Conservation (phyloP, 1,139 yeast genomes). For the Yamadazyma diospyri region DNA sequence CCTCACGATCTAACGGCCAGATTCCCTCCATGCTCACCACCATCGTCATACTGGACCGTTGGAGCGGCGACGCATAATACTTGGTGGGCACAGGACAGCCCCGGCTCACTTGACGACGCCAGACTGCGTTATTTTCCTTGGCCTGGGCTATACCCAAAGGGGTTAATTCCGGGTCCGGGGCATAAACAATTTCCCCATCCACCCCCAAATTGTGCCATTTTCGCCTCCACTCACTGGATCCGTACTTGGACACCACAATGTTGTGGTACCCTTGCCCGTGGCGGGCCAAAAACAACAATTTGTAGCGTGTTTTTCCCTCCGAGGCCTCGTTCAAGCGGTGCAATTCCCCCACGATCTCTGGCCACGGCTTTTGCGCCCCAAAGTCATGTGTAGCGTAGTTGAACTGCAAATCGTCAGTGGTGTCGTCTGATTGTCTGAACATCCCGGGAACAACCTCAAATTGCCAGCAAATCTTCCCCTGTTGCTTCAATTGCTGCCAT, state of each 20-base stretch:
- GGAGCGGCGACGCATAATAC: slow-evolving; percentile 64
- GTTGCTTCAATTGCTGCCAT: slow-evolving; percentile 17
- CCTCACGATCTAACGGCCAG: slow-evolving; percentile 28
- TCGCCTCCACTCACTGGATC: slow-evolving; percentile 55
- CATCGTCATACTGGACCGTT: slow-evolving; percentile 60
- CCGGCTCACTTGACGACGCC: slow-evolving; percentile 40
- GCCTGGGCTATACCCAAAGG: slow-evolving; percentile 50
- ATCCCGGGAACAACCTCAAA: slow-evolving; percentile 48
- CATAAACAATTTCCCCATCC: slow-evolving; percentile 58
- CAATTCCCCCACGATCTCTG: slow-evolving; percentile 32
- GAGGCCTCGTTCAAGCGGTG: slow-evolving; percentile 27
- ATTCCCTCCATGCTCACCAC: slow-evolving; percentile 53
- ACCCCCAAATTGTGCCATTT: slow-evolving; percentile 57
- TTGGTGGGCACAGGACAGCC: slow-evolving; percentile 56
- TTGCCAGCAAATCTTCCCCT: slow-evolving; percentile 34
- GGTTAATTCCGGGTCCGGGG: slow-evolving; percentile 67
- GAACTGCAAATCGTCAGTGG: slow-evolving; percentile 48
- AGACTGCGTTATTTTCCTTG: slow-evolving; percentile 39
- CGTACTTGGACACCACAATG: slow-evolving; percentile 54
- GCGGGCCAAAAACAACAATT: slow-evolving; percentile 61
- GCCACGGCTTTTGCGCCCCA: slow-evolving; percentile 52
- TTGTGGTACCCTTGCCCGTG: slow-evolving; percentile 84
- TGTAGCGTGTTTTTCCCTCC: slow-evolving; percentile 24
- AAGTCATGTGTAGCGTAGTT: slow-evolving; percentile 47
- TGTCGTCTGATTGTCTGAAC: slow-evolving; percentile 46